phyloP scores from a whole-genome alignment of 1,284 basidiomycete genomes.

The Lentinus polychrous region DNA sequence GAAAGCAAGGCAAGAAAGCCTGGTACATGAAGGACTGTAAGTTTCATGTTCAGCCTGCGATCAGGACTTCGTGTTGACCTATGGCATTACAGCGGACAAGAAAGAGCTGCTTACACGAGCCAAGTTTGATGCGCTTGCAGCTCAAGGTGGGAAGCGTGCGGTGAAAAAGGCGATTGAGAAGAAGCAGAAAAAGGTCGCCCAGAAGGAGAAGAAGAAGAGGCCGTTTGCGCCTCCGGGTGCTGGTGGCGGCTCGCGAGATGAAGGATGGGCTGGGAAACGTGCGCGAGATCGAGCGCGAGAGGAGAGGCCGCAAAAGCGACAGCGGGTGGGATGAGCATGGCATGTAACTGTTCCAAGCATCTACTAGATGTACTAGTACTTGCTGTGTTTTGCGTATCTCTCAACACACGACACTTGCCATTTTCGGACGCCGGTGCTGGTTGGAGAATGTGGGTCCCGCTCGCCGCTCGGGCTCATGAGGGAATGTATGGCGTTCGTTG shows the following conservation, averaged over 20 bases:
- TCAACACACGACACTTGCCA: neutral
- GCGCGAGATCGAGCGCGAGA: slow-evolving; percentile 8
- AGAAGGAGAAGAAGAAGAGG: slow-evolving; percentile 84
- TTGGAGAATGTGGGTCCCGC: slow-evolving; percentile 1
- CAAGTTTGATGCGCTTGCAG: slow-evolving; percentile 70
- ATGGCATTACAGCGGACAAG: slow-evolving; percentile 58
- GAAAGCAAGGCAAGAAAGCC: slow-evolving; percentile 68
- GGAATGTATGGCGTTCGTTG: neutral
- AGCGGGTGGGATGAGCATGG: slow-evolving; percentile 4
- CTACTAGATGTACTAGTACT: neutral
- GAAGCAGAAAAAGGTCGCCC: slow-evolving; percentile 79
- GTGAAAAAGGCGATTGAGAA: slow-evolving; percentile 87
- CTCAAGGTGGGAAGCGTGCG: slow-evolving; percentile 68
- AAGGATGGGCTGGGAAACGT: slow-evolving; percentile 1
- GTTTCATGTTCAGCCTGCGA: slow-evolving; percentile 19
- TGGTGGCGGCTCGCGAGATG: slow-evolving; percentile 1
- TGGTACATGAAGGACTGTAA: slow-evolving; percentile 88
- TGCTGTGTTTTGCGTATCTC: neutral
- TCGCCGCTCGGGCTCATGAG: neutral
- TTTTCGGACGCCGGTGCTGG: neutral
- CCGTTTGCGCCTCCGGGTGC: slow-evolving; percentile 42
- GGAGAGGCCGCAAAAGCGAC: slow-evolving; percentile 11
- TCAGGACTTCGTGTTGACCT: slow-evolving; percentile 1
- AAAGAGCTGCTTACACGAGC: slow-evolving; percentile 68
- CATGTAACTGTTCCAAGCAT: neutral